Base-by-base conservation (phyloP, 2,329 filamentous ascomycete genomes). In the Botrytis aclada region DNA sequence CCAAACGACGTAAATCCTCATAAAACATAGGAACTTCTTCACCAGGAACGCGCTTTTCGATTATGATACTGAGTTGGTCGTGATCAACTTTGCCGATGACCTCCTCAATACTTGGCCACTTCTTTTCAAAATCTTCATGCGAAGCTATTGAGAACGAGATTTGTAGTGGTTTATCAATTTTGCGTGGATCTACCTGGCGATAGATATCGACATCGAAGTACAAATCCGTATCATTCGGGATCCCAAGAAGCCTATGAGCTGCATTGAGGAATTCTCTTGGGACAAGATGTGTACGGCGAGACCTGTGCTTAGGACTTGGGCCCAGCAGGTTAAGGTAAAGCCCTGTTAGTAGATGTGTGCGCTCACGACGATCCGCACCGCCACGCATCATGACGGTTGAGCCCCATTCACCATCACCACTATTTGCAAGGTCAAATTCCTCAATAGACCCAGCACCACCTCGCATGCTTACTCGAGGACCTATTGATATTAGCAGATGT, bases 11-110 rank as follows among this genome's bases (percentile, higher is more conserved):
- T 9, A 34, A 22, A 41, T 56, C 37, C 32, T 71, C 69, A 41
- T 54, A 54, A n/a, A 54, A 65, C 10, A 32, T 32, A 34, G 69
- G 60, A 22, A 51, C 37, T 8, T 39, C 47, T 20, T 69, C 47
- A 25, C 20, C 18, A 25, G n/a, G 18, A n/a, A 70, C 61, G 10
- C 67, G 37, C 10, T 70, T 39, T 61, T 70, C 29, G 29, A 69
- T 69, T 56, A 69, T 41, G n/a, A 69, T 69, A 41, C 47, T 69
- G 47, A 69, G 47, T 56, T 69, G 65, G 39, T 69, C 47, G 45
- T 69, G 65, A 69, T 69, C 65, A 37, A 69, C 65, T 41, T 69
- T 69, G 22, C 65, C 47, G 32, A 69, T 69, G 5, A 18, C 54
- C 22, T 58, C 37, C 37, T 56, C 65, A 16, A 69, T 69, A 16